These are phyloP conservation scores for Sphenostylis stenocarpa DNA, from an alignment of 306 rosid species.

Conservation along the genomic window DNA sequence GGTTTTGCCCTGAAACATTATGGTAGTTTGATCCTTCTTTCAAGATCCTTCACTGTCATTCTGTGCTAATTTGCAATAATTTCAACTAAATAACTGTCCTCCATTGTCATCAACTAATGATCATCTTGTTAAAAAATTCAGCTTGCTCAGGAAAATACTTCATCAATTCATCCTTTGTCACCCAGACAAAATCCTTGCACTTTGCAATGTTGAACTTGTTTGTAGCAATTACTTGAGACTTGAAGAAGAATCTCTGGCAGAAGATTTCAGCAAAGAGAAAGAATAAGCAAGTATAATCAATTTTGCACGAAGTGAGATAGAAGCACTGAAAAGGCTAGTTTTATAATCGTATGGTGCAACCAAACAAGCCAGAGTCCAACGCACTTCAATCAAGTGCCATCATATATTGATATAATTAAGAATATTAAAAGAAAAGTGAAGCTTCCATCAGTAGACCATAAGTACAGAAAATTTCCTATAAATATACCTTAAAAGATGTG, in stretches of 20 bases:
- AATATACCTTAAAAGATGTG: conserved; percentile 63
- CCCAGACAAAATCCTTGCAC: conserved; percentile 87
- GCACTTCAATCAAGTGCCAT: background rate
- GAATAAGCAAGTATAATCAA: conserved; percentile 15
- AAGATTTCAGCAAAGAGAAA: conserved; percentile 25
- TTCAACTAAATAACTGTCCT: conserved; percentile 13
- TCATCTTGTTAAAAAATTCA: conserved; percentile 76
- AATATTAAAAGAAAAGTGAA: background rate
- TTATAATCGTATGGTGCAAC: too few species aligned
- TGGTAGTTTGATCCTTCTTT: conserved; percentile 18
- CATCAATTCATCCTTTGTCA: conserved; percentile 85
- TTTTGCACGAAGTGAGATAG: background rate
- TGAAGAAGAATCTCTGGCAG: conserved; percentile 78
- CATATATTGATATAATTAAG: background rate
- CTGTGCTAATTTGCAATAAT: conserved; percentile 10
- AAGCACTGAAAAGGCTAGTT: background rate
- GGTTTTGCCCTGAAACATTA: background rate
- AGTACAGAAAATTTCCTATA: background rate
- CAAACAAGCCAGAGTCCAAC: background rate
- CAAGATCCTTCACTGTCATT: background rate
- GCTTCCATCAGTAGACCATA: background rate
- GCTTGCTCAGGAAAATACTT: conserved; percentile 80
- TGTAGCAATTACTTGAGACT: conserved; percentile 85
- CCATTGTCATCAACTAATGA: conserved; percentile 60
- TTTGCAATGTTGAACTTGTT: conserved; percentile 54